Percentiles rank a stretch among this genome's conserved stretches.
These are phyloP conservation scores for Eucalyptus regnans DNA, from an alignment of 345 rosid genomes.

Conservation along the genomic window DNA sequence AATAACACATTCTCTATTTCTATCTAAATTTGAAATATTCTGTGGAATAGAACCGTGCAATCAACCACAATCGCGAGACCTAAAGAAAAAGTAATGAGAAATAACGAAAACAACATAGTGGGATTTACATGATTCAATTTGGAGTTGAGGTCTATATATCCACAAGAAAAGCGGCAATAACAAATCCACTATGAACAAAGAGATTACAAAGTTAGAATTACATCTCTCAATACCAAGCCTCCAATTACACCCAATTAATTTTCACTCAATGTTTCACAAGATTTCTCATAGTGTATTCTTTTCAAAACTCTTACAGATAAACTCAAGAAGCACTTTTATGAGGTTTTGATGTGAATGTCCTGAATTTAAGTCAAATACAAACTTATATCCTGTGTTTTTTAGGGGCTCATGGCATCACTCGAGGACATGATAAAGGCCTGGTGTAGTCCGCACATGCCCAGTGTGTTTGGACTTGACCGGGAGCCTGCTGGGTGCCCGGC, in stretches of 20 bases:
- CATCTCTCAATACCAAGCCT: not conserved
- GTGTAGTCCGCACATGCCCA: not conserved
- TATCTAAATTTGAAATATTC: not conserved
- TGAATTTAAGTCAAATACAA: not conserved
- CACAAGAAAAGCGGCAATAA: not conserved
- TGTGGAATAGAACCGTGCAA: not conserved
- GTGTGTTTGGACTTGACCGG: not conserved
- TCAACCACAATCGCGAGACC: not conserved
- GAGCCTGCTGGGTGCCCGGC: not conserved
- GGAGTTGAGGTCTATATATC: not conserved
- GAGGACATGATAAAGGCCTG: not conserved
- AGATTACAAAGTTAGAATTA: not conserved
- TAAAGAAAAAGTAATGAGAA: not conserved
- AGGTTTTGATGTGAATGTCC: not conserved
- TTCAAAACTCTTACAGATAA: not conserved
- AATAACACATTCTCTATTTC: not conserved
- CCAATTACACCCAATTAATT: not conserved
- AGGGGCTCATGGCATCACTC: not conserved
- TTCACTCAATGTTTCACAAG: not conserved
- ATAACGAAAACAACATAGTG: not conserved
- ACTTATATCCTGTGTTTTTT: not conserved
- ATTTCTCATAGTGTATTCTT: not conserved
- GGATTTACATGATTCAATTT: not conserved
- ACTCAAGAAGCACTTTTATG: not conserved
- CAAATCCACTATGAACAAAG: not conserved